Percentiles rank a stretch among this genome's conserved stretches.
These are phyloP conservation scores for Jamesozyma hellenica DNA, from an alignment of 805 yeast species.

Conservation along the genomic window DNA sequence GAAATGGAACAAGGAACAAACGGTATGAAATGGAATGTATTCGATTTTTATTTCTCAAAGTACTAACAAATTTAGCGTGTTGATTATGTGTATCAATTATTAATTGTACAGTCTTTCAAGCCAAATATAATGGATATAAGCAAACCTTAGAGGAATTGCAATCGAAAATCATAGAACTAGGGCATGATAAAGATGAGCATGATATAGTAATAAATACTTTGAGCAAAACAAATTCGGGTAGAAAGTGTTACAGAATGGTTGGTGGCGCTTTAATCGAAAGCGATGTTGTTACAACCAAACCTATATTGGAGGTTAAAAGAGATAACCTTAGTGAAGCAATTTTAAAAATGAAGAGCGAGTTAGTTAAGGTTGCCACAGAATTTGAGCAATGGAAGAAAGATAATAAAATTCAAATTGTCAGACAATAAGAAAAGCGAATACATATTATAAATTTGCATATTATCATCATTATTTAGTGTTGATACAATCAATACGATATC, in stretches of 20 bases:
- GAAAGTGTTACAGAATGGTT: slow-evolving; percentile 86
- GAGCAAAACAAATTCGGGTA: slow-evolving; percentile 39
- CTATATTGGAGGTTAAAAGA: slow-evolving; percentile 47
- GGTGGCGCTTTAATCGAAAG: slow-evolving; percentile 87
- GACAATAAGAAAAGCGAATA: slow-evolving; percentile 12
- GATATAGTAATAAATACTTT: slow-evolving; percentile 53
- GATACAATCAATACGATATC: not conserved
- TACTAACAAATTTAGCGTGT: too few relatives aligned
- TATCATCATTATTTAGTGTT: too few relatives aligned
- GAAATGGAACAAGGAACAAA: too few relatives aligned
- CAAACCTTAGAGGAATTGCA: slow-evolving; percentile 37
- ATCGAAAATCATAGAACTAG: slow-evolving; percentile 38
- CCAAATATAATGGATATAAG: slow-evolving; percentile 43
- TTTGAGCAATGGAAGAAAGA: slow-evolving; percentile 30
- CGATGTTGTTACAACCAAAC: slow-evolving; percentile 65
- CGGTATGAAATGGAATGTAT: too few relatives aligned
- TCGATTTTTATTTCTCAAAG: too few relatives aligned
- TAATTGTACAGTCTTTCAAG: slow-evolving; percentile 32
- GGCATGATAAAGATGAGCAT: slow-evolving; percentile 39
- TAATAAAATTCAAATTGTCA: slow-evolving; percentile 28
- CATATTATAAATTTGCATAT: too few relatives aligned
- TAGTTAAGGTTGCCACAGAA: slow-evolving; percentile 24
- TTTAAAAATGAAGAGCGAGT: slow-evolving; percentile 22
- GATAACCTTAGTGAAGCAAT: slow-evolving; percentile 33
- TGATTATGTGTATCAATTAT: too few relatives aligned